Percentiles rank a stretch among this genome's conserved stretches.
These are phyloP conservation scores for Nepenthes gracilis DNA, from an alignment of 148 eudicot genomes.

Conservation along the genomic window DNA sequence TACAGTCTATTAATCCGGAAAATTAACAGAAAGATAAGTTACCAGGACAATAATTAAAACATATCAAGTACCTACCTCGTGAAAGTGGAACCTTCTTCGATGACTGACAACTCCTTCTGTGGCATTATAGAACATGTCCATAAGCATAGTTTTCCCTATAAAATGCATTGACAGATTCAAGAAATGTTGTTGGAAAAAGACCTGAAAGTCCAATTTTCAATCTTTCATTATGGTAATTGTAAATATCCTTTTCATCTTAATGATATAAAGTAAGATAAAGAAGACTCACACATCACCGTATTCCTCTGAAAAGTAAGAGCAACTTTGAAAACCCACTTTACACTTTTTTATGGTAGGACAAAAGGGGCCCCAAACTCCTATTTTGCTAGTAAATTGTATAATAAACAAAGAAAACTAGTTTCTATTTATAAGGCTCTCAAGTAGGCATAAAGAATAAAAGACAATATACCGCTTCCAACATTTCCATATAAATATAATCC, in stretches of 20 bases:
- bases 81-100: slow-evolving; percentile 90
- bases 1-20: too few relatives aligned
- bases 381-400: neutral
- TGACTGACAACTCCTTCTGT: slow-evolving; percentile 83
- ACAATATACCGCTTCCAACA: slow-evolving; percentile 86
- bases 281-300: neutral
- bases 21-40: too few relatives aligned
- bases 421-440: neutral
- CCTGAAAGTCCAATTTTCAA: neutral
- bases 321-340: too few relatives aligned
- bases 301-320: neutral
- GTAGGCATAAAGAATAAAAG: slow-evolving; percentile 1
- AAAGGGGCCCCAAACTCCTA: too few relatives aligned
- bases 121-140: slow-evolving; percentile 93
- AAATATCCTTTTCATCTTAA: too few relatives aligned
- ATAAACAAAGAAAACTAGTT: neutral
- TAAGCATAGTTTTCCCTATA: slow-evolving; percentile 96
- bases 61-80: slow-evolving; percentile 38
- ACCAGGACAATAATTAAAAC: neutral
- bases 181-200: neutral
- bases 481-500: slow-evolving; percentile 92
- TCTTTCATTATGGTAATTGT: too few relatives aligned
- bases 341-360: too few relatives aligned
- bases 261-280: neutral
- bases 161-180: neutral